Evolutionary conservation across 2,329 filamentous ascomycete genomes (phyloP).

Genomic region (Hymenoscyphus linearis): DNA sequence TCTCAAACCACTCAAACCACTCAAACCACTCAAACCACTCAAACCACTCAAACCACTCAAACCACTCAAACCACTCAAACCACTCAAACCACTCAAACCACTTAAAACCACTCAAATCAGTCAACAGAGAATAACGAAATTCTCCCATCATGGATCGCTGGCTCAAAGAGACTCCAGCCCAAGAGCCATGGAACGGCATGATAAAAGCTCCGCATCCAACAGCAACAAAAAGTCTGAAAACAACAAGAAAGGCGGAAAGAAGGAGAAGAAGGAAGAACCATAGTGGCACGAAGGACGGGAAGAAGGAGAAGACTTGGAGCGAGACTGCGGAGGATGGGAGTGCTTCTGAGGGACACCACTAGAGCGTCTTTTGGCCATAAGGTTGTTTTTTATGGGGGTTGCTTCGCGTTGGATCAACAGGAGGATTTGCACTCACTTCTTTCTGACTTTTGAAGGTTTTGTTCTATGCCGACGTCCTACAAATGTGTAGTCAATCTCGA

Average conservation of each 20-base stretch:
- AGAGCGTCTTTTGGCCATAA: background rate
- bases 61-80: too few relatives aligned
- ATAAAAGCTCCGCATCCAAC: background rate
- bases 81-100: too few relatives aligned
- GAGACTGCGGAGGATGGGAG: background rate
- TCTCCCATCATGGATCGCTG: background rate
- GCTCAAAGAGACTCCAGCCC: background rate
- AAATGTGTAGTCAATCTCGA: too few relatives aligned
- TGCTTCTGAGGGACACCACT: background rate
- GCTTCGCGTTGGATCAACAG: background rate
- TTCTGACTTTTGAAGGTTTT: background rate
- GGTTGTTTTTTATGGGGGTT: background rate
- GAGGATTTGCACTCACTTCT: background rate
- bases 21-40: too few relatives aligned
- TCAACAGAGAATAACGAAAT: too few relatives aligned
- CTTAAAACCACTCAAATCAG: too few relatives aligned
- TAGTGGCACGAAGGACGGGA: background rate
- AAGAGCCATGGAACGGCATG: background rate
- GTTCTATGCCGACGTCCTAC: background rate
- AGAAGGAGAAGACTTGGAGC: background rate
- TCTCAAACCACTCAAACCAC: too few relatives aligned
- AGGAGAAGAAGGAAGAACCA: background rate
- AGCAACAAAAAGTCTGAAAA: background rate
- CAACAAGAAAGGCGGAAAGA: background rate
- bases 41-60: too few relatives aligned